A percentile compares a stretch with the other conserved stretches of the same genome.
These are phyloP conservation scores for Leccinum arenicola DNA, from an alignment of 768 basidiomycete genomes.

Conservation along the genomic window DNA sequence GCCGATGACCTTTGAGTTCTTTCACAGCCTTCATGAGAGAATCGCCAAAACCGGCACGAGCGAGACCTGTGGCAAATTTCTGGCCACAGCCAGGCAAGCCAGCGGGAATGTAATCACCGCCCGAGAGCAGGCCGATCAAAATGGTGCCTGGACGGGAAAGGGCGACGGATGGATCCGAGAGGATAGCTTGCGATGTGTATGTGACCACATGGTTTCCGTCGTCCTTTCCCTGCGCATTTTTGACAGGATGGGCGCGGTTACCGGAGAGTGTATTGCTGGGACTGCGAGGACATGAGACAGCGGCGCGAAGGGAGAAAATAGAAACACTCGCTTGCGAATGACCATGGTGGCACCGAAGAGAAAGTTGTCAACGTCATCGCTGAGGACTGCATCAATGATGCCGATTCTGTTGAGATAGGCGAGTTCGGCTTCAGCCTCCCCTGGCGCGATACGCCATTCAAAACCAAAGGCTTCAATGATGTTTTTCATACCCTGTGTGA, in stretches of 20 bases:
- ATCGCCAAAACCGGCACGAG: slow-evolving; percentile 79
- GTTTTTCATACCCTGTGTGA: slow-evolving; percentile 73
- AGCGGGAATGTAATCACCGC: slow-evolving; percentile 83
- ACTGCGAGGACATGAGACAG: slow-evolving; percentile 35
- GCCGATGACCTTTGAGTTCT: slow-evolving; percentile 40
- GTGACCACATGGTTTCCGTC: slow-evolving; percentile 65
- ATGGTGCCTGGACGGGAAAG: slow-evolving; percentile 69
- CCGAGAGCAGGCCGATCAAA: slow-evolving; percentile 80
- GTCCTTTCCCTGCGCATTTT: slow-evolving; percentile 65
- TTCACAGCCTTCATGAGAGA: slow-evolving; percentile 58
- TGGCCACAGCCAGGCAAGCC: slow-evolving; percentile 68
- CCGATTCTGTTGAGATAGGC: slow-evolving; percentile 82
- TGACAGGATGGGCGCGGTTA: slow-evolving; percentile 58
- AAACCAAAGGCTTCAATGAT: slow-evolving; percentile 77
- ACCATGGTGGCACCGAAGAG: slow-evolving; percentile 84
- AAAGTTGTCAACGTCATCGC: slow-evolving; percentile 93
- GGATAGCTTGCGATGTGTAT: slow-evolving; percentile 38
- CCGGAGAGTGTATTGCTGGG: slow-evolving; percentile 72
- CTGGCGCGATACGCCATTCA: slow-evolving; percentile 81
- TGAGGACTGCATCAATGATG: slow-evolving; percentile 82
- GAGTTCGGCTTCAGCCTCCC: slow-evolving; percentile 93
- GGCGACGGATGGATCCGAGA: slow-evolving; percentile 43
- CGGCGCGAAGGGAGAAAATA: background rate
- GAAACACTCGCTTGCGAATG: slow-evolving; percentile 67
- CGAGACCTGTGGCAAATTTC: slow-evolving; percentile 72